phyloP scores from a whole-genome alignment of 1,139 yeast genomes.

The Geotrichum restrictum region DNA sequence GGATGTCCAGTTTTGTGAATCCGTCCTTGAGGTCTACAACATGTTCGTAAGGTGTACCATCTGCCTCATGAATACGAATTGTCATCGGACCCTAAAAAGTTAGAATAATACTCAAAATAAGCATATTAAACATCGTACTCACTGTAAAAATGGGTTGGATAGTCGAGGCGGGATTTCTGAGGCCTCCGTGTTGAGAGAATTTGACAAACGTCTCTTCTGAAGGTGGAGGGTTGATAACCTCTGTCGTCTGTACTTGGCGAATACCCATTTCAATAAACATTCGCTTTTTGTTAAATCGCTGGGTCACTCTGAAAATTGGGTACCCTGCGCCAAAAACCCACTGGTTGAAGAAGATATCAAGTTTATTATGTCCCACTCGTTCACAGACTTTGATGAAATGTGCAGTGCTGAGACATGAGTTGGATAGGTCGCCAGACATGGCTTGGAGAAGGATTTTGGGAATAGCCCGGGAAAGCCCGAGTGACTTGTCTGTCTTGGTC shows the following conservation, averaged over 20 bases:
- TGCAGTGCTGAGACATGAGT: slow-evolving; percentile 71
- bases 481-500: slow-evolving; percentile 93
- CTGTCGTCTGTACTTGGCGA: slow-evolving; percentile 78
- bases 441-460: slow-evolving; percentile 91
- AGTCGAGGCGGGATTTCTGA: slow-evolving; percentile 29
- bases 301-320: slow-evolving; percentile 84
- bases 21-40: slow-evolving; percentile 86
- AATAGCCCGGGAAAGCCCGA: slow-evolving; percentile 85
- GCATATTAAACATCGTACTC: not conserved
- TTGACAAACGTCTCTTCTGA: slow-evolving; percentile 40
- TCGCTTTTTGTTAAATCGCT: slow-evolving; percentile 86
- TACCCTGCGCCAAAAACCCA: slow-evolving; percentile 92
- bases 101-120: not conserved
- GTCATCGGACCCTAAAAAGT: slow-evolving; percentile 77
- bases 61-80: slow-evolving; percentile 93
- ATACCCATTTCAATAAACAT: slow-evolving; percentile 94
- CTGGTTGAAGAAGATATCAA: slow-evolving; percentile 81
- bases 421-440: slow-evolving; percentile 86
- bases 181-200: slow-evolving; percentile 39
- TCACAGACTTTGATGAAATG: slow-evolving; percentile 93
- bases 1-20: slow-evolving; percentile 84
- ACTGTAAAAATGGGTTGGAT: slow-evolving; percentile 49
- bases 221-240: slow-evolving; percentile 43
- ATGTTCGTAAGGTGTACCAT: slow-evolving; percentile 98
- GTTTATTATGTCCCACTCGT: slow-evolving; percentile 80